Conservation (phyloP, 139 green algal species). For the Pleodorina starrii region DNA sequence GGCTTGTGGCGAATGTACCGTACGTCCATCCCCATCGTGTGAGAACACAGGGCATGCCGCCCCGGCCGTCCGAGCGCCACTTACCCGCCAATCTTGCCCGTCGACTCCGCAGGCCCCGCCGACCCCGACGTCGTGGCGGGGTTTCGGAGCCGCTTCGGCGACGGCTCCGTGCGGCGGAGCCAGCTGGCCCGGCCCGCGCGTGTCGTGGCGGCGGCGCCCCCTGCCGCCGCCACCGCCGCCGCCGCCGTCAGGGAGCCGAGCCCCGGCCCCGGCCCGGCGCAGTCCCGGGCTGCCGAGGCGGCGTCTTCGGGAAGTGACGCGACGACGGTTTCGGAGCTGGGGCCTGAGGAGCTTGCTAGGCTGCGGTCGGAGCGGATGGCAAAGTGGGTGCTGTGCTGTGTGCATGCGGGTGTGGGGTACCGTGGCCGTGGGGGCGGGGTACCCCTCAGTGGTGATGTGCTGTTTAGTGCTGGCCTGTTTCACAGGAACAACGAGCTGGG, state of each 20-base stretch:
- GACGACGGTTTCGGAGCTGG: neutral
- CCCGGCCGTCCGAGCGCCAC: too few relatives aligned
- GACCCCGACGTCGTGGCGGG: constrained; percentile 26
- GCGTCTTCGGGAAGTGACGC: too few relatives aligned
- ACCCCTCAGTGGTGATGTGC: too few relatives aligned
- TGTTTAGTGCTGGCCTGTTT: too few relatives aligned
- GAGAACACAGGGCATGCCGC: too few relatives aligned
- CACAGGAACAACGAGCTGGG: too few relatives aligned
- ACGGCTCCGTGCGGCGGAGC: constrained; percentile 34
- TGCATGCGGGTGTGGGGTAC: too few relatives aligned
- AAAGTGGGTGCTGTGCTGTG: too few relatives aligned
- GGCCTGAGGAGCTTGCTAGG: constrained; percentile 5
- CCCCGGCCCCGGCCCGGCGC: neutral
- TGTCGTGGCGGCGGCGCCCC: neutral
- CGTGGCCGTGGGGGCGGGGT: too few relatives aligned
- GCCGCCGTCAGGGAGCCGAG: neutral
- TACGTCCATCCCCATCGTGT: too few relatives aligned
- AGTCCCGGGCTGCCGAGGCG: neutral
- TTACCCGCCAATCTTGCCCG: too few relatives aligned
- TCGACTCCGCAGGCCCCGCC: neutral
- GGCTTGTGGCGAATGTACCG: too few relatives aligned
- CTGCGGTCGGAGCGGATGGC: neutral
- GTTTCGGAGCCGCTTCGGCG: constrained; percentile 34
- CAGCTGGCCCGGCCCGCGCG: neutral
- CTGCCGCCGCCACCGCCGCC: neutral